These are phyloP conservation scores for Schizosaccharomyces japonicus DNA, from an alignment of 805 yeast genomes.

Conservation along the genomic window DNA sequence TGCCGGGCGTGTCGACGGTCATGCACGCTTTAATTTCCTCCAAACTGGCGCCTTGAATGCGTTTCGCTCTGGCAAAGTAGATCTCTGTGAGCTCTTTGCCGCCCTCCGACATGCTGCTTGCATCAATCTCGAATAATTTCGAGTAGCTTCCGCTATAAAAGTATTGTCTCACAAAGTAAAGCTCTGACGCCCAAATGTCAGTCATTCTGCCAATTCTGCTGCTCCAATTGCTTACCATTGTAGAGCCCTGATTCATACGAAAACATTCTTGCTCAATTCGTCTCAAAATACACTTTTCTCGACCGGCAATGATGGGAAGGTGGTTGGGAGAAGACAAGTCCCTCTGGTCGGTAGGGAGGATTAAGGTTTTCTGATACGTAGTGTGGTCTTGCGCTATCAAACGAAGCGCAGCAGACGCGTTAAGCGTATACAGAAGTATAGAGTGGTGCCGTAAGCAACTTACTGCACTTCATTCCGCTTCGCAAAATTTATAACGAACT, in stretches of 20 bases:
- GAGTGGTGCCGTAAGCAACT: too few relatives aligned
- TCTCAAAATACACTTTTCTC: too few relatives aligned
- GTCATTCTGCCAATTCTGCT: background rate
- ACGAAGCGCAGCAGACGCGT: too few relatives aligned
- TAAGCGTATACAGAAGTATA: too few relatives aligned
- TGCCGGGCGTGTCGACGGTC: background rate
- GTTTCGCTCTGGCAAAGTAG: background rate
- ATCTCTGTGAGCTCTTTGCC: background rate
- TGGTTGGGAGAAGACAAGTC: too few relatives aligned
- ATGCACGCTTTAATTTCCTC: background rate
- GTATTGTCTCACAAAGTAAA: constrained; percentile 1
- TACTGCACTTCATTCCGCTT: too few relatives aligned
- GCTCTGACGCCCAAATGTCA: background rate
- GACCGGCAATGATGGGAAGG: too few relatives aligned
- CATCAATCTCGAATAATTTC: background rate
- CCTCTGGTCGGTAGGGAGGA: too few relatives aligned
- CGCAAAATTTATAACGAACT: too few relatives aligned
- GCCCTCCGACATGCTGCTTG: background rate
- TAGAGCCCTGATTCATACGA: background rate
- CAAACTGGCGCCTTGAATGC: background rate
- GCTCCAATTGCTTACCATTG: background rate
- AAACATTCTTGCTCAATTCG: too few relatives aligned
- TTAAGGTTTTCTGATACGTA: too few relatives aligned
- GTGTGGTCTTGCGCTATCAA: too few relatives aligned
- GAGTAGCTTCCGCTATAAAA: constrained; percentile 2